Base-by-base conservation (phyloP, 2,329 filamentous ascomycete species). In the Tolypocladium tundrense region DNA sequence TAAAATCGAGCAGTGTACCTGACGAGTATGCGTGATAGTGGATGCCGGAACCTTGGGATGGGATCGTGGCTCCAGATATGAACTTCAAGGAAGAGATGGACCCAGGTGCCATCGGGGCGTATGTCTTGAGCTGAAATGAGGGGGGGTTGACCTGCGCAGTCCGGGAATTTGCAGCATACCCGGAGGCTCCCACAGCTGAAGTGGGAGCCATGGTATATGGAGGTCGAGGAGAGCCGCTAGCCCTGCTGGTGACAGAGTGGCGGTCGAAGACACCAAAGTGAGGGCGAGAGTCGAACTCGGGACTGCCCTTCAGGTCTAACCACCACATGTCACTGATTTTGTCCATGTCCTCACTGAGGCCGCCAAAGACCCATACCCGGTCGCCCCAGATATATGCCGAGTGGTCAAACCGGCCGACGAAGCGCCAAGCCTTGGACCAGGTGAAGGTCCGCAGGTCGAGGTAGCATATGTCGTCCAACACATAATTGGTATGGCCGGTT, bases 21-120 rank as follows among this genome's bases (percentile, higher is more conserved):
- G 93, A 96, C 9, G 91, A 93, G 71, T 96, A 97, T 50, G 93
- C 87, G 69, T 99, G 94, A 68, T 96, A 99, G 72, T 99, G 94
- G 59, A 89, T 93, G 19, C 94, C 94, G 4, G 91, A 88, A 53
- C 90, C 89, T 71, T 97, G 90, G 3, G 88, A 88, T 1, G 94
- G 93, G 19, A 96, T 85, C 69, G 91, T 88, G 5, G 88, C 85
- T 4, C 93, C 93, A 4, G 71, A 75, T 58, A 94, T 83, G 69
- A 99, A 99, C 67, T 91, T 93, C 54, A 97, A 79, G 9, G 90
- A 88, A 10, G 92, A 96, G 59, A 97, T 94, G 9, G 91, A 84
- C 13, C 93, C 94, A 0, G 93, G 93, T 1, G 93, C 90, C 63
- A 85, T 90, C 1, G 92, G 91, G 4, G 91, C 85, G 68, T 96